Conservation (phyloP, 192 early-diverging fungal species). For the Umbelopsis sp. region DNA sequence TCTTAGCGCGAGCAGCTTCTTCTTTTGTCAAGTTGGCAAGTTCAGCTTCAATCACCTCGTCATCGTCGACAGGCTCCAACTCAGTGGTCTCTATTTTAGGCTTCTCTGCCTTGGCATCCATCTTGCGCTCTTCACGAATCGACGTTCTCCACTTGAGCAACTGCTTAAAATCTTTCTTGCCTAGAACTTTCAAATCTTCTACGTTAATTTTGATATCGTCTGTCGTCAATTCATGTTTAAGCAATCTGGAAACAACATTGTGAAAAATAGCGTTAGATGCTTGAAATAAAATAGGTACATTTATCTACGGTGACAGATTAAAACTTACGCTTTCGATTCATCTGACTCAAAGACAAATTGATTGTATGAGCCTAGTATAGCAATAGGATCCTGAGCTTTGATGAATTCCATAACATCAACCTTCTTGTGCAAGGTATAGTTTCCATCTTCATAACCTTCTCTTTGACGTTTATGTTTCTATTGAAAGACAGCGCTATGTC, state of each 20-base stretch:
- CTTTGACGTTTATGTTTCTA: slow-evolving; percentile 84
- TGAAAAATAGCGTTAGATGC: not conserved
- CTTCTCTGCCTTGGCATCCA: slow-evolving; percentile 53
- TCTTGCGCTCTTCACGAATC: slow-evolving; percentile 64
- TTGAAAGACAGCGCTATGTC: not conserved
- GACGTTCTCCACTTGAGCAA: slow-evolving; percentile 88
- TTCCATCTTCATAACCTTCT: slow-evolving; percentile 97
- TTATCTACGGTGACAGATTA: not conserved
- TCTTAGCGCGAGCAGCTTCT: slow-evolving; percentile 48
- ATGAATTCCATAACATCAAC: slow-evolving; percentile 82
- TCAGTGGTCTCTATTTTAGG: slow-evolving; percentile 39
- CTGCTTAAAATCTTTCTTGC: slow-evolving; percentile 91
- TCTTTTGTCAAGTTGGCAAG: slow-evolving; percentile 48
- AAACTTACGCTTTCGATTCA: slow-evolving; percentile 52
- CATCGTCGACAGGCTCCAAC: slow-evolving; percentile 55
- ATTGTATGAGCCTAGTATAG: slow-evolving; percentile 77
- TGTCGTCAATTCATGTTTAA: slow-evolving; percentile 68
- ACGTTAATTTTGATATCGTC: slow-evolving; percentile 80
- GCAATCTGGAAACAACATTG: slow-evolving; percentile 35
- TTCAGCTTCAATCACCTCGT: slow-evolving; percentile 57
- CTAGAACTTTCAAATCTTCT: slow-evolving; percentile 88
- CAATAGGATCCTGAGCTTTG: slow-evolving; percentile 73
- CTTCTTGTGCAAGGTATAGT: slow-evolving; percentile 84
- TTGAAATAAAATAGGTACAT: no score
- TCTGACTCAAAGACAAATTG: slow-evolving; percentile 74